Percentiles rank a stretch among this genome's conserved stretches.
Evolutionary conservation across 2,329 filamentous ascomycete genomes (phyloP).

Genomic region (Diatrype stigma): DNA sequence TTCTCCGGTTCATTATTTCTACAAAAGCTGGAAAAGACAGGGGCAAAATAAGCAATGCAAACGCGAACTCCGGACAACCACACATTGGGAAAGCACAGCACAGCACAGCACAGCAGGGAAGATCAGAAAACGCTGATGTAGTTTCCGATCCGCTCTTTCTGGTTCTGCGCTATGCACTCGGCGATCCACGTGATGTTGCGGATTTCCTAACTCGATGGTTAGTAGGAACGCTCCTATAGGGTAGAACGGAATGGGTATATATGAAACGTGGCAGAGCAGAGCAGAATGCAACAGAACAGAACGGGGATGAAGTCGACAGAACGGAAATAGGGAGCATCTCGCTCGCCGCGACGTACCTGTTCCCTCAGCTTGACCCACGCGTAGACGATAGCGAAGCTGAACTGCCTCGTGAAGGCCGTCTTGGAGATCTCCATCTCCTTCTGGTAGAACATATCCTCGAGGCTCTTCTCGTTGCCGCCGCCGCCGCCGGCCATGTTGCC

Average conservation of each 20-base stretch:
- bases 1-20: conserved; percentile 38
- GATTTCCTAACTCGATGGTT: conserved; percentile 69
- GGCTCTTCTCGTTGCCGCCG: conserved; percentile 77
- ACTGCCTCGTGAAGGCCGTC: conserved; percentile 90
- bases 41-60: conserved; percentile 7
- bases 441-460: conserved; percentile 98
- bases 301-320: neutral
- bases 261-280: neutral
- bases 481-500: conserved; percentile 81
- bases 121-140: conserved; percentile 94
- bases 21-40: conserved; percentile 31
- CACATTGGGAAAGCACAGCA: conserved; percentile 1
- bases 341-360: conserved; percentile 86
- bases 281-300: too few relatives aligned
- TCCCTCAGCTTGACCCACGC: conserved; percentile 97
- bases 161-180: conserved; percentile 98
- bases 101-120: conserved; percentile 8
- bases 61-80: neutral
- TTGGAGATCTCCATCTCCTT: conserved; percentile 99
- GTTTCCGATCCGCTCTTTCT: conserved; percentile 98
- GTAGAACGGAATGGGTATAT: too few relatives aligned
- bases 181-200: conserved; percentile 99
- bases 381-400: conserved; percentile 91
- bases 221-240: neutral
- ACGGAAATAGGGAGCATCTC: neutral